Evolutionary conservation across 768 basidiomycete genomes (phyloP), one percentile per base, ranked within the genome.

Genomic region (Tricholoma sp.): DNA sequence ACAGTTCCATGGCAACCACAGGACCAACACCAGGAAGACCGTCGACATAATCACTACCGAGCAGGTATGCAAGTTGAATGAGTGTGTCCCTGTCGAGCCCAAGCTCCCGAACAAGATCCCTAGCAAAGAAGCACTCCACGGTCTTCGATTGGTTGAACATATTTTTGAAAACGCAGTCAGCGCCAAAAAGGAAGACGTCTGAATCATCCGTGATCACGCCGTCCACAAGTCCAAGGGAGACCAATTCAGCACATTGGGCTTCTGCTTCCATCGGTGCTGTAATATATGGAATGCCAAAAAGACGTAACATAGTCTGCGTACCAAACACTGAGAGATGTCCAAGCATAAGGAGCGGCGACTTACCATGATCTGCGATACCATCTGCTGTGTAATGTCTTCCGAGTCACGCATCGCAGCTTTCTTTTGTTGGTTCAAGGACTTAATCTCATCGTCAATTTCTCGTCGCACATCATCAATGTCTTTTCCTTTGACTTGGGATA

Each of bases 91-190:
- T 80, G 50, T 91, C 87, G 20, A 98, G 76, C 5, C 91, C 88
- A 9, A 99, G 78, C 69, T 99, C 97, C 42, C 94, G 81, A 37
- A 80, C 80, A 50, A 98, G 80, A 67, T 99, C 97, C 5, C 83
- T 71, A 2, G 85, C 74, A 34, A 97, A 75, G 77, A 97, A 99
- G 67, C 94, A 94, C 71, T 99, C 97, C 54, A 98, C 97, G 3
- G 94, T 98, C 77, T 98, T 98, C 49, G 91, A 90, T 71, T 98
- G 96, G 68, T 98, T 98, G 76, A 99, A 99, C 90, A 99, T 96
- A 69, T 99, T 98, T 74, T 96, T 97, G 80, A 90, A 97, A 17
- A 98, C 92, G n/a, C 94, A 87, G 61, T 82, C 73, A 20, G 93
- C 96, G 32, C 97, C 97, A 63, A 99, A 99, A 50, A 99, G 85